Evolutionary conservation across 768 basidiomycete genomes (phyloP).

Genomic region (Hericium rajendrae): DNA sequence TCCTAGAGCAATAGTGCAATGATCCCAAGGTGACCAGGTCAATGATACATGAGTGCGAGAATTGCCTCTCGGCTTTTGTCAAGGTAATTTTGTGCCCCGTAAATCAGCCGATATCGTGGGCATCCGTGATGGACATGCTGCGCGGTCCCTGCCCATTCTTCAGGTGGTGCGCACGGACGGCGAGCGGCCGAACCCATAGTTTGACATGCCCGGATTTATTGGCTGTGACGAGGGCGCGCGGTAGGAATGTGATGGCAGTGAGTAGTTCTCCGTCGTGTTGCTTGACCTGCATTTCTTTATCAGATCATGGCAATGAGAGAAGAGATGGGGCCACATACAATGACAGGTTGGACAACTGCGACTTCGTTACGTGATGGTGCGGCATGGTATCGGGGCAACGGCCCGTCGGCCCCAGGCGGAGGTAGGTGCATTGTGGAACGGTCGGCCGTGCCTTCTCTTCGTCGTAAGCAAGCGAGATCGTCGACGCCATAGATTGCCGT

Average conservation of each 20-base stretch:
- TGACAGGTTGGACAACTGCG: slow-evolving; percentile 81
- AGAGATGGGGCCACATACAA: slow-evolving; percentile 39
- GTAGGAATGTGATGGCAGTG: slow-evolving; percentile 66
- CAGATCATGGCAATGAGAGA: background rate
- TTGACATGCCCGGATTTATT: slow-evolving; percentile 70
- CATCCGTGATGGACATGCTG: background rate
- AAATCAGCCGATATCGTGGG: background rate
- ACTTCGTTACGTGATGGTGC: slow-evolving; percentile 89
- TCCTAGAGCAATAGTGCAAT: no score
- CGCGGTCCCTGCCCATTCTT: slow-evolving; percentile 8
- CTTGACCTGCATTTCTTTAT: slow-evolving; percentile 48
- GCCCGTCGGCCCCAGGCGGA: slow-evolving; percentile 30
- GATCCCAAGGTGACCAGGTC: background rate
- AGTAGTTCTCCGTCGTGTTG: slow-evolving; percentile 74
- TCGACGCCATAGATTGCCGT: slow-evolving; percentile 71
- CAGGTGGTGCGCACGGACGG: slow-evolving; percentile 9
- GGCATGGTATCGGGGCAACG: slow-evolving; percentile 61
- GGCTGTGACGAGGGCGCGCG: slow-evolving; percentile 68
- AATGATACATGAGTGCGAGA: background rate
- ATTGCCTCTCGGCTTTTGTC: no score
- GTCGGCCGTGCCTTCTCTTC: slow-evolving; percentile 32
- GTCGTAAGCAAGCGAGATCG: slow-evolving; percentile 61
- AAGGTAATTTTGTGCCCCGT: background rate
- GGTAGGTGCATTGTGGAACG: slow-evolving; percentile 51
- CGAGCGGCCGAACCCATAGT: slow-evolving; percentile 76